Base-by-base conservation (phyloP, 495 filamentous ascomycete species). In the Penicillium psychrofluorescens region DNA sequence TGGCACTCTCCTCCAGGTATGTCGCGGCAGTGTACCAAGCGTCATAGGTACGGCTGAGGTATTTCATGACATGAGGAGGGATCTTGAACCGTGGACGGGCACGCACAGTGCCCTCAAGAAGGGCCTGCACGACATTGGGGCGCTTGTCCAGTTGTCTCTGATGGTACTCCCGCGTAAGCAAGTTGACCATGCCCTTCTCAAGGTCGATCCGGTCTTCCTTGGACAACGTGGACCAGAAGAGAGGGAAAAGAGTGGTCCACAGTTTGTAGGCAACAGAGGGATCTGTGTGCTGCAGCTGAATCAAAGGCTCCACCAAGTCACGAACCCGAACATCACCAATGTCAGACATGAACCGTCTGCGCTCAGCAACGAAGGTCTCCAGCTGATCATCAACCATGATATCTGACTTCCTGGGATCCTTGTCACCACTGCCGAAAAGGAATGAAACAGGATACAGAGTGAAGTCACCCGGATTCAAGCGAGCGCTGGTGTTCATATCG, bases 151-250 rank as follows among this genome's bases (percentile, higher is more conserved):
- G 78, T 57, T 96, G 92, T 32, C 90, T 81, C 41, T 84, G 79
- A 66, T 99, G 94, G 60, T 90, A 96, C 49, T 99, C 94, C 55
- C 91, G 95, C 2, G 90, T 94, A 9, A 97, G 71, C 27, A 99
- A 70, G 4, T 77, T 71, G 6, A 95, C 87, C 57, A 96, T 75
- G 8, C 89, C 91, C 55, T 89, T 86, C 52, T 95, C 85, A 35
- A 99, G 74, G 34, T 97, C 91, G n/a, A 76, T 77, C 38, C 90
- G 82, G 51, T 97, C 94, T 46, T 97, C 94, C 51, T 79, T 85
- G 2, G 84, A 77, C 9, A 91, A 72, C 1, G 87, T 83, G 11
- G 91, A 87, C 94, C 92, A 97, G 63, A 85, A 94, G 41, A 95
- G 78, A 0, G 90, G 88, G 65, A 97, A 99, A 22, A 96, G 66